These are phyloP conservation scores for Eucalyptus victrix DNA, from an alignment of 345 rosid species.

Conservation along the genomic window DNA sequence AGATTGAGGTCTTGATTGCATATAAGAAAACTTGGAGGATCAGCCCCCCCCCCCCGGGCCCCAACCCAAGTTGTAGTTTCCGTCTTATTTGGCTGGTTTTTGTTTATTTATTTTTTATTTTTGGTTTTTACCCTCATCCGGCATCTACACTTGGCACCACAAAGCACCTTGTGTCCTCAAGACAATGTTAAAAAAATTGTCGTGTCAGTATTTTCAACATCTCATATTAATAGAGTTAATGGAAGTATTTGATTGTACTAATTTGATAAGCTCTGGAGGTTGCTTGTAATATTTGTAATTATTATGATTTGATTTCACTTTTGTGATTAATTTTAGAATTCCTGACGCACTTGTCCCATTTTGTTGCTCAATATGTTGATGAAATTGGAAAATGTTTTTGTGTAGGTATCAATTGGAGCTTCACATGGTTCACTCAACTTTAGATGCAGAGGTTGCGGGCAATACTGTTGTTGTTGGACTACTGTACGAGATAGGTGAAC, in stretches of 20 bases:
- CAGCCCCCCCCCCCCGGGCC: no score
- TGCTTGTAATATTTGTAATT: not conserved
- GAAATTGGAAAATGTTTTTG: not conserved
- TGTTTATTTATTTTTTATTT: no score
- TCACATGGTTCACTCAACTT: conserved; percentile 57
- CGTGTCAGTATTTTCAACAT: no score
- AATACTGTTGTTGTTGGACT: conserved; percentile 33
- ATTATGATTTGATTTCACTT: not conserved
- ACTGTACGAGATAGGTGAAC: conserved; percentile 31
- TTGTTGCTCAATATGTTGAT: not conserved
- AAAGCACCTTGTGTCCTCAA: not conserved
- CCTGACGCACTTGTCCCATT: not conserved
- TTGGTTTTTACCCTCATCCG: not conserved
- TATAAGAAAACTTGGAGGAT: no score
- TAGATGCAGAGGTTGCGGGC: conserved; percentile 14
- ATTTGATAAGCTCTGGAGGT: no score
- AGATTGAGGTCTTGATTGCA: no score
- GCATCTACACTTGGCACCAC: not conserved
- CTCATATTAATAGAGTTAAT: no score
- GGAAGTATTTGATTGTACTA: not conserved
- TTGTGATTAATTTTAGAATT: not conserved
- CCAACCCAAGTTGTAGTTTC: no score
- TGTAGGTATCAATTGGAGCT: conserved; percentile 53
- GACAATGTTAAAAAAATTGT: not conserved
- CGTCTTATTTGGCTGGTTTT: not conserved